Conservation (phyloP, 2,329 filamentous ascomycete genomes). For the Coniochaeta prunicola region DNA sequence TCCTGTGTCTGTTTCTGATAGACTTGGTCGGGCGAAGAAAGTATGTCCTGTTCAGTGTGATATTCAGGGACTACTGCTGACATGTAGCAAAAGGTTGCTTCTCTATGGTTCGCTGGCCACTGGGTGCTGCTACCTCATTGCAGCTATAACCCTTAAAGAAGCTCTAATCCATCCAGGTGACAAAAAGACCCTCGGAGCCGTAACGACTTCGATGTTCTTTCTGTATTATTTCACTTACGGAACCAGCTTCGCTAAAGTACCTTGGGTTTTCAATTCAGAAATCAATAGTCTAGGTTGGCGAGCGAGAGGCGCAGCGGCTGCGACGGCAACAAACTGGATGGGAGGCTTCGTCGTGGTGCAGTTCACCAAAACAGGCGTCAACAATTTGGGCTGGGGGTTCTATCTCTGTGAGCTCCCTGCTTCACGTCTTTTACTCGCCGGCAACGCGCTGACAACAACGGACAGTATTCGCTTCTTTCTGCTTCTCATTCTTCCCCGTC, state of each 20-base stretch:
- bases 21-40: slow-evolving; percentile 32
- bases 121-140: slow-evolving; percentile 27
- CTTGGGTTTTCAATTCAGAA: slow-evolving; percentile 34
- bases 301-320: slow-evolving; percentile 32
- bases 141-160: slow-evolving; percentile 24
- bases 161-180: slow-evolving; percentile 21
- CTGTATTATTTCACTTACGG: slow-evolving; percentile 34
- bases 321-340: slow-evolving; percentile 37
- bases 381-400: slow-evolving; percentile 32
- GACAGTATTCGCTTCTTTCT: slow-evolving; percentile 17
- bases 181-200: slow-evolving; percentile 23
- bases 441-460: not conserved
- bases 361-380: slow-evolving; percentile 34
- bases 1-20: slow-evolving; percentile 29
- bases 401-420: slow-evolving; percentile 27
- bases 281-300: slow-evolving; percentile 34
- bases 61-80: not conserved
- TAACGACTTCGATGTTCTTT: slow-evolving; percentile 34
- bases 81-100: slow-evolving; percentile 23
- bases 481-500: slow-evolving; percentile 26
- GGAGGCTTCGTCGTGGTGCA: slow-evolving; percentile 34
- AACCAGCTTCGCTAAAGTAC: slow-evolving; percentile 28
- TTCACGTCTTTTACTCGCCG: slow-evolving; percentile 6
- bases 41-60: slow-evolving; percentile 10
- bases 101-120: slow-evolving; percentile 27